These are phyloP conservation scores for Neonectria punicea DNA, from an alignment of 2,329 filamentous ascomycete genomes.

Conservation along the genomic window DNA sequence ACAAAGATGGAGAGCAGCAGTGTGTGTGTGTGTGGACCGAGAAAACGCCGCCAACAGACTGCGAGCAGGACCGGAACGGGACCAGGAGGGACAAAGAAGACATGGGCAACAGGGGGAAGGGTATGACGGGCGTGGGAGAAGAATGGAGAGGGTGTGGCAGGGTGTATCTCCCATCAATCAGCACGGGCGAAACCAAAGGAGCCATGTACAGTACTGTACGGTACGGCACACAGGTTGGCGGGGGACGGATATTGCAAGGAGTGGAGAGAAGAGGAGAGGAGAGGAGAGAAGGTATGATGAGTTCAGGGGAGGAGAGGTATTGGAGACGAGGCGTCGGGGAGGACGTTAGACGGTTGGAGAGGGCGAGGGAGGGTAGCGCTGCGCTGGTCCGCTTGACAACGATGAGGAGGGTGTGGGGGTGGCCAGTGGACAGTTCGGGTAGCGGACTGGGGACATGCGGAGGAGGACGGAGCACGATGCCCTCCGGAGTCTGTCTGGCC, in stretches of 20 bases:
- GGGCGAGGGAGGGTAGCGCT: background rate
- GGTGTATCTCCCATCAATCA: slow-evolving; percentile 5
- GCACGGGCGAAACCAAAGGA: background rate
- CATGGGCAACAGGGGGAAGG: slow-evolving; percentile 11
- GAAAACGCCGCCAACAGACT: slow-evolving; percentile 24
- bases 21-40: slow-evolving; percentile 23
- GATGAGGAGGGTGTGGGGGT: slow-evolving; percentile 18
- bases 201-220: background rate
- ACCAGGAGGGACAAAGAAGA: slow-evolving; percentile 8
- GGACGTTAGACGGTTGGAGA: background rate
- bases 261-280: background rate
- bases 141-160: background rate
- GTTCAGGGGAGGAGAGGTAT: background rate
- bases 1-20: slow-evolving; percentile 18
- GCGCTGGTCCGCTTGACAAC: background rate
- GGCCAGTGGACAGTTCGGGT: slow-evolving; percentile 5
- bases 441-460: slow-evolving; percentile 11
- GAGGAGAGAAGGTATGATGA: background rate
- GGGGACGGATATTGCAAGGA: background rate
- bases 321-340: background rate
- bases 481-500: slow-evolving; percentile 1
- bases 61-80: slow-evolving; percentile 12
- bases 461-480: slow-evolving; percentile 9
- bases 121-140: slow-evolving; percentile 14
- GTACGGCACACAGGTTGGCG: too few relatives aligned